These are phyloP conservation scores for Aspergillus texensis DNA, from an alignment of 2,329 filamentous ascomycete species.

Conservation along the genomic window DNA sequence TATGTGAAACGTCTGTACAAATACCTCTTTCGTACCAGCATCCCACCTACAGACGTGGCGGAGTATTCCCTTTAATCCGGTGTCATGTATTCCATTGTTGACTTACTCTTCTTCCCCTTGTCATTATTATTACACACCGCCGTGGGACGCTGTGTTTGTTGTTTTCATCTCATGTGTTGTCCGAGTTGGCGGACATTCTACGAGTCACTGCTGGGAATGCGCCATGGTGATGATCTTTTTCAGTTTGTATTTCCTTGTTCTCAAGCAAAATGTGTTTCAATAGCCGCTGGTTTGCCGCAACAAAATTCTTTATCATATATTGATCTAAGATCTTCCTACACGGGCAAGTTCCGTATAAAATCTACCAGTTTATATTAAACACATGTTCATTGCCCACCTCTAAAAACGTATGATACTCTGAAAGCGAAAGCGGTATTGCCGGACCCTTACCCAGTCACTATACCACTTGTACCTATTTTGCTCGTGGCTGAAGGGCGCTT, in stretches of 20 bases:
- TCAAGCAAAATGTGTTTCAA: background rate
- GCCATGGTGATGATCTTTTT: slow-evolving; percentile 21
- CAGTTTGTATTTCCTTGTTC: background rate
- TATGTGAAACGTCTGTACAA: slow-evolving; percentile 20
- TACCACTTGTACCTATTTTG: too few species aligned
- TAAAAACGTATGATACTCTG: background rate
- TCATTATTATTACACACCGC: slow-evolving; percentile 24
- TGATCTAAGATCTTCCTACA: background rate
- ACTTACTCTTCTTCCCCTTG: slow-evolving; percentile 13
- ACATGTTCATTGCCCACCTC: background rate
- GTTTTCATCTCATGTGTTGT: slow-evolving; percentile 15
- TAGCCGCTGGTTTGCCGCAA: background rate
- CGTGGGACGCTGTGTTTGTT: slow-evolving; percentile 19
- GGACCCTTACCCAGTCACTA: too few species aligned
- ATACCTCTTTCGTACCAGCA: slow-evolving; percentile 14
- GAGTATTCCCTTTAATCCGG: slow-evolving; percentile 25
- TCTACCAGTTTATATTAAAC: background rate
- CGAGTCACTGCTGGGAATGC: slow-evolving; percentile 22
- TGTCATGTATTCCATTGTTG: slow-evolving; percentile 11
- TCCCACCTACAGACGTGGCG: slow-evolving; percentile 21
- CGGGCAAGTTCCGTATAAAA: background rate
- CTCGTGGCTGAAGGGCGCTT: background rate
- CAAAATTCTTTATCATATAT: background rate
- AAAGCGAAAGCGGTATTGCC: background rate
- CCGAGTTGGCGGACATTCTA: slow-evolving; percentile 15